Base-by-base conservation (phyloP, 352 stramenopile genomes). In the Phytophthora cryptogea region DNA sequence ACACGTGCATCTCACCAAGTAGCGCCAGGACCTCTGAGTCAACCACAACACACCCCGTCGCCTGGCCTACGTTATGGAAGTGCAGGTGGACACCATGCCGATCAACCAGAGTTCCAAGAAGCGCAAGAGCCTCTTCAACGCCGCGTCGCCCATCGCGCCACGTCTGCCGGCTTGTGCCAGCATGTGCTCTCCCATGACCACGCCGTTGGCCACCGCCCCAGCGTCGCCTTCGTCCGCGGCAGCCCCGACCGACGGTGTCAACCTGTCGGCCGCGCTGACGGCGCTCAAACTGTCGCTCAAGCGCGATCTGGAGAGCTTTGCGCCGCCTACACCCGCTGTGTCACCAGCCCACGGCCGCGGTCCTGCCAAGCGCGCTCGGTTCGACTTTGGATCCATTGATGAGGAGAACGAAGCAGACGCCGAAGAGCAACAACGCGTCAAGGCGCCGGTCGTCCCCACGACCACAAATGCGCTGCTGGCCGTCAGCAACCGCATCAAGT, bases 231-330 rank as follows among this genome's bases (percentile, higher is more conserved):
- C 69, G 30, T 27, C 63, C 0, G 44, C 59, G 13, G 7, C 44
- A 3, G 14, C 54, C 1, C 44, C 58, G 32, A 20, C 69, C 5
- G 80, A 89, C 48, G 56, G 70, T 27, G 74, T 74, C 23, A 89
- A 74, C 52, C 63, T 91, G 32, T 76, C 80, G 3, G 68, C 74
- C 0, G 82, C 80, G 8, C 58, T 91, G 30, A 89, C 70, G 0
- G 79, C 80, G 20, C 80, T 94, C 16, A 83, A 91, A 56, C 76
- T 94, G 11, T 90, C 84, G 36, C 65, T 90, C 20, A 90, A 87
- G 62, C 81, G 80, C 45, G 80, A 90, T 49, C 70, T 87, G 31
- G 77, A 90, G 23, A 86, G 74, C 45, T 88, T 88, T 28, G 74
- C 83, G 35, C 81, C 84, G 4, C 84, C 84, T 0, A 94, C 84